Base-by-base conservation (phyloP, 495 filamentous ascomycete genomes). In the Emericellopsis terricola region DNA sequence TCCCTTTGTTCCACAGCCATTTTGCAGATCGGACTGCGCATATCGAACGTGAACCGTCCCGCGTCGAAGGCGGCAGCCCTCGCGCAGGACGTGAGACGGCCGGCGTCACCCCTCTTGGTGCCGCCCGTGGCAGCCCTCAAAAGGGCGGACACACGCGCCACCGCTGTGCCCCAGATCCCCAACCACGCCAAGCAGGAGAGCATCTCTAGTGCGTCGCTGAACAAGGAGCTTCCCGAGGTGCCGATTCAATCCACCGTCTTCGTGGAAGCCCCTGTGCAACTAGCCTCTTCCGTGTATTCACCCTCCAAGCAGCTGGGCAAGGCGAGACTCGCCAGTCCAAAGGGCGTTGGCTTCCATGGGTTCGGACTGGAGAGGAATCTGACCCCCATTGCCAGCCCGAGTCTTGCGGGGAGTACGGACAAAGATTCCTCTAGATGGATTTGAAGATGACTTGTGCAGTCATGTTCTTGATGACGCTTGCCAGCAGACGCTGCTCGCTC, bases 261-360 rank as follows among this genome's bases (percentile, higher is more conserved):
- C 23, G 11, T 11, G 23, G 23, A 26, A 6, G 23, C 6, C 23
- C 11, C 11, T 6, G 23, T 26, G 23, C 23, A 26, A 26, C 23
- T 26, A 11, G 11, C 6, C 23, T 11, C 23, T 6, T 6, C 23
- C 6, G 23, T 26, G 11, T 26, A 26, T 11, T 26, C 23, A 11
- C 23, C 23, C 23, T 11, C 6, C 6, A 26, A 26, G 23, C 6
- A 6, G 18, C 57, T 59, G 2, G 57, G 45, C 15, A 62, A 53
- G 31, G 38, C 44, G 15, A 65, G 53, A 39, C 42, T 60, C 0
- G 52, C 60, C 5, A 62, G 59, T 26, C 57, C 59, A 10, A 54
- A 39, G 31, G 59, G 59, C 5, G 59, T 62, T 16, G 57, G 57
- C 15, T 62, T 62, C 43, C 53, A 17, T n/a, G 46, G 46, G 46